phyloP scores from a whole-genome alignment of 352 stramenopile genomes.

The Globisporangium okanoganense region DNA sequence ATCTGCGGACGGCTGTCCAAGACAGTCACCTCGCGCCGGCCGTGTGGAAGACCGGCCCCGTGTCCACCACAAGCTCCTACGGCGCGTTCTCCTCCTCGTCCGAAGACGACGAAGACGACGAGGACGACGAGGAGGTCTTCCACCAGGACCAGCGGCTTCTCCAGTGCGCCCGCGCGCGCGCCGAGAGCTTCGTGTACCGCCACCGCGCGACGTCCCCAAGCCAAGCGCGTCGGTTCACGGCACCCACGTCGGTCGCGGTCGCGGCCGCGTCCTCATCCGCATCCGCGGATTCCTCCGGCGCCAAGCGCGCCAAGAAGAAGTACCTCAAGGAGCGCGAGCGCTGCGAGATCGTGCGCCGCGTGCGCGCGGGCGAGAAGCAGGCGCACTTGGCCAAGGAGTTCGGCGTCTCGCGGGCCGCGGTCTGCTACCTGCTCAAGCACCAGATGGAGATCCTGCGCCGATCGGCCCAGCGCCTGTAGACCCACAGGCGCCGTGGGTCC shows the following conservation, averaged over 20 bases:
- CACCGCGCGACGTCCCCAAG: slow-evolving; percentile 7
- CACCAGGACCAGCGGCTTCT: slow-evolving; percentile 8
- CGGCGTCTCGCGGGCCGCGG: slow-evolving; percentile 50
- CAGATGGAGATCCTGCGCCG: slow-evolving; percentile 56
- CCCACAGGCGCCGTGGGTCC: too few species aligned
- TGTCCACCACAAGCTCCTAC: slow-evolving; percentile 3
- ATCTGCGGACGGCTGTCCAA: background rate
- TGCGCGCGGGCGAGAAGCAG: slow-evolving; percentile 56
- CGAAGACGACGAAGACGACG: slow-evolving; percentile 28
- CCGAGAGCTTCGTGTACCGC: slow-evolving; percentile 7
- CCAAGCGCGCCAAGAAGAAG: slow-evolving; percentile 57
- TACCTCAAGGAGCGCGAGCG: slow-evolving; percentile 64
- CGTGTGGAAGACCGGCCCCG: slow-evolving; percentile 7
- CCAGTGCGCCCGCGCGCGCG: slow-evolving; percentile 5
- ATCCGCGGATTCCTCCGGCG: background rate
- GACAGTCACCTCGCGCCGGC: background rate
- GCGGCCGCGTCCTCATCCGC: background rate
- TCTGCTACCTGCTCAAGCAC: slow-evolving; percentile 66
- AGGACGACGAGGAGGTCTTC: background rate
- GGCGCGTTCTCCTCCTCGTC: slow-evolving; percentile 13
- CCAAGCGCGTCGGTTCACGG: slow-evolving; percentile 1
- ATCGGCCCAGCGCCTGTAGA: slow-evolving; percentile 35
- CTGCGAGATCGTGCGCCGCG: slow-evolving; percentile 58
- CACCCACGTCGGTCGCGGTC: background rate
- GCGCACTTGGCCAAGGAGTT: slow-evolving; percentile 64